A percentile compares a stretch with the other conserved stretches of the same genome.
Evolutionary conservation across 1,284 basidiomycete genomes (phyloP).

Genomic region (Cryptococcus maquisensis): DNA sequence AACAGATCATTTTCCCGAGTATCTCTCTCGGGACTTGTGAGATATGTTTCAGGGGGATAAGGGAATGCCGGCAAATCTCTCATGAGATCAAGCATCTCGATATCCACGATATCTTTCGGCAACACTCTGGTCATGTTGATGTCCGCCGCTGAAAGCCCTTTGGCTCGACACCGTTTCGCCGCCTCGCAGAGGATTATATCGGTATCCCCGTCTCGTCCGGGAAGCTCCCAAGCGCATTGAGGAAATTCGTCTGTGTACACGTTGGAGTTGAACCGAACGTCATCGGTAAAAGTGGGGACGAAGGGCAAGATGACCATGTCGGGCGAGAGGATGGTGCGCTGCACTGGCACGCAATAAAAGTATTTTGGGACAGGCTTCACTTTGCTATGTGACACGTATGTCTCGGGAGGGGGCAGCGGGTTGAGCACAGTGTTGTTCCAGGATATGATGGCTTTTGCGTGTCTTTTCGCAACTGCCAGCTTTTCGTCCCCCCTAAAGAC

Average conservation of each 20-base stretch:
- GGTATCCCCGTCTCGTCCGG: constrained; percentile 1
- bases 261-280: background rate
- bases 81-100: constrained; percentile 8
- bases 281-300: background rate
- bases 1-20: background rate
- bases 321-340: background rate
- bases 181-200: constrained; percentile 15
- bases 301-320: background rate
- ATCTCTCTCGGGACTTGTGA: background rate
- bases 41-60: background rate
- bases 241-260: background rate
- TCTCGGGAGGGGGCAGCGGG: too few relatives aligned
- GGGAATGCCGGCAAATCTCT: constrained; percentile 15
- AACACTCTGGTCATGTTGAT: constrained; percentile 10
- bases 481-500: too few relatives aligned
- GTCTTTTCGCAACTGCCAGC: too few relatives aligned
- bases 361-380: background rate
- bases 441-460: too few relatives aligned
- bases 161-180: background rate
- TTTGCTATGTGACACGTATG: too few relatives aligned
- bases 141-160: background rate
- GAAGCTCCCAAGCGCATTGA: background rate
- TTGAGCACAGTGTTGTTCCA: too few relatives aligned
- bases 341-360: background rate
- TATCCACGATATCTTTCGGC: background rate